Evolutionary conservation across 352 stramenopile genomes (phyloP).

Genomic region (Phytophthora cryptogea): DNA sequence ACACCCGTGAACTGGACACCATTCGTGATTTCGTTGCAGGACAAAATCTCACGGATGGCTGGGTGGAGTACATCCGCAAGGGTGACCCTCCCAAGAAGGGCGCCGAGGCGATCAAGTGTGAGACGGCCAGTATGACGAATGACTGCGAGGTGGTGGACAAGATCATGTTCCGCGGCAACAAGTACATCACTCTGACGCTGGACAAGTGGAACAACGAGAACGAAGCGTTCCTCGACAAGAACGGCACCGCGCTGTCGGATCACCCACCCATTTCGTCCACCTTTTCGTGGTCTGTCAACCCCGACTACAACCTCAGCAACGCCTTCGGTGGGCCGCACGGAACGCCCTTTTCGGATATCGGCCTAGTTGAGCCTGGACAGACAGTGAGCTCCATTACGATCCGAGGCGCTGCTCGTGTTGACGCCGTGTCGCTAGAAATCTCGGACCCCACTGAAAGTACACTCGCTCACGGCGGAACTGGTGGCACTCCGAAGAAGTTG

Average conservation of each 20-base stretch:
- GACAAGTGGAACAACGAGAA: slow-evolving; percentile 54
- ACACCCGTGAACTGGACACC: slow-evolving; percentile 49
- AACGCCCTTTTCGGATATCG: slow-evolving; percentile 43
- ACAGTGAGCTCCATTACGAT: slow-evolving; percentile 47
- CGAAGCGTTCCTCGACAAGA: slow-evolving; percentile 39
- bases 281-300: slow-evolving; percentile 44
- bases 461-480: slow-evolving; percentile 46
- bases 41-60: slow-evolving; percentile 47
- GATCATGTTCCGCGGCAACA: slow-evolving; percentile 62
- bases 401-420: slow-evolving; percentile 31
- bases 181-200: slow-evolving; percentile 45
- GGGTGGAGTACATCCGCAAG: slow-evolving; percentile 48
- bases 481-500: slow-evolving; percentile 38
- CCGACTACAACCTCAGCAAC: slow-evolving; percentile 35
- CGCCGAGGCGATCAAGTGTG: slow-evolving; percentile 43
- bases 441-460: slow-evolving; percentile 36
- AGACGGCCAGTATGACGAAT: slow-evolving; percentile 40
- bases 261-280: slow-evolving; percentile 50
- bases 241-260: slow-evolving; percentile 46
- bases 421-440: slow-evolving; percentile 41
- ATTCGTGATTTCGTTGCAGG: slow-evolving; percentile 35
- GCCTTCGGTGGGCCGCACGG: slow-evolving; percentile 47
- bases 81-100: slow-evolving; percentile 36
- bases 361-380: slow-evolving; percentile 22
- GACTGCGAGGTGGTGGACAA: slow-evolving; percentile 65